Evolutionary conservation across 352 stramenopile species (phyloP).

Genomic region (Phytophthora quininea): DNA sequence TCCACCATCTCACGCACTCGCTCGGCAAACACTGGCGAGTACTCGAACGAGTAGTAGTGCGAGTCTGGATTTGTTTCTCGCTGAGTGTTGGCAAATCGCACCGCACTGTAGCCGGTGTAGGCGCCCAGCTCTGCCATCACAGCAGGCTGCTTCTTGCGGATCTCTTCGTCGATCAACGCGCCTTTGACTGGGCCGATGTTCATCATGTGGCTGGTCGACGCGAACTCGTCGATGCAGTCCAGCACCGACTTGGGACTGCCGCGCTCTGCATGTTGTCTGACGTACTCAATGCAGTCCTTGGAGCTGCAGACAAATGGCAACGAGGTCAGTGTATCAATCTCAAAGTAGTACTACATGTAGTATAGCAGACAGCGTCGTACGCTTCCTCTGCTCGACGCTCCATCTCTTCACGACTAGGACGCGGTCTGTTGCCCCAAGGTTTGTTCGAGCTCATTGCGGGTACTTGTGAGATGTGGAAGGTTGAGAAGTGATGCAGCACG

Average conservation of each 20-base stretch:
- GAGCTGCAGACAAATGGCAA: slow-evolving; percentile 22
- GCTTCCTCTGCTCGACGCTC: slow-evolving; percentile 14
- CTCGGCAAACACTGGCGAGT: slow-evolving; percentile 45
- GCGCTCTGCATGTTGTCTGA: slow-evolving; percentile 38
- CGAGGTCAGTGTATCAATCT: background rate
- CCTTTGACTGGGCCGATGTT: slow-evolving; percentile 50
- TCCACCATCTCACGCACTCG: slow-evolving; percentile 57
- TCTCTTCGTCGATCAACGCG: slow-evolving; percentile 45
- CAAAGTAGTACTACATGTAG: background rate
- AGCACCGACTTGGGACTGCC: slow-evolving; percentile 43
- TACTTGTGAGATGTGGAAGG: background rate
- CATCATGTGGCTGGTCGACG: slow-evolving; percentile 47
- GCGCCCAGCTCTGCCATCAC: slow-evolving; percentile 54
- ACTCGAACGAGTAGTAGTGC: slow-evolving; percentile 62
- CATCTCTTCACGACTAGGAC: slow-evolving; percentile 10
- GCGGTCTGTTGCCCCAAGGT: slow-evolving; percentile 4
- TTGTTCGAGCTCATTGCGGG: slow-evolving; percentile 7
- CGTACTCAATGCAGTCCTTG: slow-evolving; percentile 42
- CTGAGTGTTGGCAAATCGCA: slow-evolving; percentile 51
- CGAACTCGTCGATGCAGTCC: slow-evolving; percentile 47
- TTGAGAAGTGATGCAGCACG: slow-evolving; percentile 2
- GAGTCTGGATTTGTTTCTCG: slow-evolving; percentile 37
- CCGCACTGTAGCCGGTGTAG: slow-evolving; percentile 60
- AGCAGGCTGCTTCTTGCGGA: slow-evolving; percentile 36
- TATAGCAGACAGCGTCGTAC: slow-evolving; percentile 1